Conservation (phyloP, 2,329 filamentous ascomycete genomes). For the Rugonectria rugulosa region DNA sequence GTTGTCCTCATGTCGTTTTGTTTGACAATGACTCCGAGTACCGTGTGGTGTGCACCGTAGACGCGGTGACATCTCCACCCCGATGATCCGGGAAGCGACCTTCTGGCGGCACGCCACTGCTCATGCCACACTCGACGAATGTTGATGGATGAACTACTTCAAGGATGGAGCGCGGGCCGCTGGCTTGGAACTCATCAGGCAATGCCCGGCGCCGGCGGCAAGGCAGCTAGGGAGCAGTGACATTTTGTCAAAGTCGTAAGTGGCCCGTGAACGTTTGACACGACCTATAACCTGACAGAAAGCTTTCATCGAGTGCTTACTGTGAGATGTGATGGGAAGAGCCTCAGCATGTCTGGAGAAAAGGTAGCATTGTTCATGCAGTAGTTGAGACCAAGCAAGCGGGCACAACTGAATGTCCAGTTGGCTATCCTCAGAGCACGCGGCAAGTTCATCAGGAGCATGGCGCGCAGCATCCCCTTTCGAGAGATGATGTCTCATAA, state of each 20-base stretch:
- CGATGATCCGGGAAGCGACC: slow-evolving; percentile 28
- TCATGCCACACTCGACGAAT: slow-evolving; percentile 30
- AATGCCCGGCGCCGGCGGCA: slow-evolving; percentile 27
- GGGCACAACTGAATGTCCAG: too few species aligned
- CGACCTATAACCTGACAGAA: slow-evolving; percentile 24
- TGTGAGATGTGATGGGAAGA: background rate
- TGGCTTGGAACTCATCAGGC: slow-evolving; percentile 31
- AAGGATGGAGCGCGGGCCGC: slow-evolving; percentile 30
- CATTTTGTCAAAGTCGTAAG: slow-evolving; percentile 8
- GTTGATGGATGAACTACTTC: slow-evolving; percentile 19
- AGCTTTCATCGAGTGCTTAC: slow-evolving; percentile 19
- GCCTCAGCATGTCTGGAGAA: background rate
- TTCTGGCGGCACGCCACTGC: slow-evolving; percentile 24
- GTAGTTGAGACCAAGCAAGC: too few species aligned
- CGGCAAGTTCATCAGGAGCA: too few species aligned
- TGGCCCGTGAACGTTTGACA: slow-evolving; percentile 30
- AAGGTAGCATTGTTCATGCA: too few species aligned
- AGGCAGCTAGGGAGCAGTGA: slow-evolving; percentile 22
- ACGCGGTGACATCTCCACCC: slow-evolving; percentile 23
- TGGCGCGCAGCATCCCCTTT: slow-evolving; percentile 5
- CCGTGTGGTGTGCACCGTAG: background rate
- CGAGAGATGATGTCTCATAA: slow-evolving; percentile 27
- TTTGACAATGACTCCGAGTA: background rate
- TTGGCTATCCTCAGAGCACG: too few species aligned
- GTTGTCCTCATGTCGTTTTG: slow-evolving; percentile 2